Conservation (phyloP, 2,329 filamentous ascomycete genomes). For the Cladophialophora immunda region DNA sequence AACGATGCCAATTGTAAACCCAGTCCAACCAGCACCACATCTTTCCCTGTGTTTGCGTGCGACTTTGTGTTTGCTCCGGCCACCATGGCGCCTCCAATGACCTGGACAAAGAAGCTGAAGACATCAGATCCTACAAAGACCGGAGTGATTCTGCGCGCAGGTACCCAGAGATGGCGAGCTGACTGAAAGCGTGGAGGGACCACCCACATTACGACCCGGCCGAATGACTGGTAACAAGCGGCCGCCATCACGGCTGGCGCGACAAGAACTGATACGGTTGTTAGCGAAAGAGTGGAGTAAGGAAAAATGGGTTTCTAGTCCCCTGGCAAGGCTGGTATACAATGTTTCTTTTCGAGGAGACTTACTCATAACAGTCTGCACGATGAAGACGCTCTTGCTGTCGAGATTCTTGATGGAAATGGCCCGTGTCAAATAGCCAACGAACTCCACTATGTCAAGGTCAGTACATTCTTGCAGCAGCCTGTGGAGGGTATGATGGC, state of each 20-base stretch:
- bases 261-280: slow-evolving; percentile 47
- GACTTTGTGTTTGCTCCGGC: slow-evolving; percentile 41
- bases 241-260: slow-evolving; percentile 58
- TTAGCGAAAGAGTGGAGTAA: not conserved
- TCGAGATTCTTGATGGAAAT: slow-evolving; percentile 37
- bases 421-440: slow-evolving; percentile 48
- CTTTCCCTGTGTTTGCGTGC: slow-evolving; percentile 46
- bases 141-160: slow-evolving; percentile 49
- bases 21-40: slow-evolving; percentile 54
- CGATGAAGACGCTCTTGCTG: slow-evolving; percentile 38
- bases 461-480: slow-evolving; percentile 8
- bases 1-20: slow-evolving; percentile 64
- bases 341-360: not conserved
- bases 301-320: not conserved
- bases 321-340: not conserved
- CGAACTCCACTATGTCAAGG: slow-evolving; percentile 47
- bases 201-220: slow-evolving; percentile 56
- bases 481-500: not conserved
- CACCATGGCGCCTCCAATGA: slow-evolving; percentile 50
- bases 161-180: slow-evolving; percentile 49
- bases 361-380: slow-evolving; percentile 50
- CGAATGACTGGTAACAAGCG: slow-evolving; percentile 58
- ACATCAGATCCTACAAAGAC: slow-evolving; percentile 56
- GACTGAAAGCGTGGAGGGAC: slow-evolving; percentile 43
- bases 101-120: slow-evolving; percentile 56